phyloP scores from a whole-genome alignment of 2,329 filamentous ascomycete species.

The Pseudocercospora macadamiae region DNA sequence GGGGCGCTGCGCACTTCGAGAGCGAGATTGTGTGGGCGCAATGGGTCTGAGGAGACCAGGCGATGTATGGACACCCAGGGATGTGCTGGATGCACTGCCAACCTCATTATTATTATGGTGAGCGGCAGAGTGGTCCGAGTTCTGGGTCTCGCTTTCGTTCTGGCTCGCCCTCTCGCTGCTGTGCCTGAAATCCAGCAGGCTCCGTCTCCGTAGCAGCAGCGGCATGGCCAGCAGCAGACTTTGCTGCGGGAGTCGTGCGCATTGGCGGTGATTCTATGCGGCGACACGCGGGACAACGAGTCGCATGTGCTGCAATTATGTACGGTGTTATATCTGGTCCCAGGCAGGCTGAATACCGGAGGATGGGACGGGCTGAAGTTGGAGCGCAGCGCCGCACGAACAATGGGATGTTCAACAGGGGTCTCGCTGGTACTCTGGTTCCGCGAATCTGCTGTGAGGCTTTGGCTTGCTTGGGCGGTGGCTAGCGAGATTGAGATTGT shows the following conservation, averaged over 20 bases:
- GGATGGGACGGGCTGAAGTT: background rate
- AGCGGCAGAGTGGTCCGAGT: background rate
- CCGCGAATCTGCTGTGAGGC: too few species aligned
- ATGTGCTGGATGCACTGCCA: conserved; percentile 8
- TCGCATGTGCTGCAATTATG: background rate
- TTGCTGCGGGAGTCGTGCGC: conserved; percentile 1
- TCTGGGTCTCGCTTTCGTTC: background rate
- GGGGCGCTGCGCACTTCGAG: conserved; percentile 13
- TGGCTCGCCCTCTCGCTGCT: background rate
- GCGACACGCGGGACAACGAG: background rate
- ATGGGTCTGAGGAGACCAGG: too few species aligned
- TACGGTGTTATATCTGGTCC: background rate
- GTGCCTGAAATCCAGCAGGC: conserved; percentile 5
- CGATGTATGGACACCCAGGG: too few species aligned
- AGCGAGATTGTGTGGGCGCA: background rate
- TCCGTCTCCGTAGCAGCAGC: conserved; percentile 1
- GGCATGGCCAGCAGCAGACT: conserved; percentile 4
- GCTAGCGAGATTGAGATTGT: background rate
- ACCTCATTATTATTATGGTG: background rate
- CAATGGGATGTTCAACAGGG: background rate
- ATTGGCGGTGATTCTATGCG: background rate
- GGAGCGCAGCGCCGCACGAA: background rate
- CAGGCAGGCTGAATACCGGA: background rate
- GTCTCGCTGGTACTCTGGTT: too few species aligned
- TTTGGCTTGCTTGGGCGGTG: background rate